Base-by-base conservation (phyloP, 257 asterid species). In the Striga asiatica region DNA sequence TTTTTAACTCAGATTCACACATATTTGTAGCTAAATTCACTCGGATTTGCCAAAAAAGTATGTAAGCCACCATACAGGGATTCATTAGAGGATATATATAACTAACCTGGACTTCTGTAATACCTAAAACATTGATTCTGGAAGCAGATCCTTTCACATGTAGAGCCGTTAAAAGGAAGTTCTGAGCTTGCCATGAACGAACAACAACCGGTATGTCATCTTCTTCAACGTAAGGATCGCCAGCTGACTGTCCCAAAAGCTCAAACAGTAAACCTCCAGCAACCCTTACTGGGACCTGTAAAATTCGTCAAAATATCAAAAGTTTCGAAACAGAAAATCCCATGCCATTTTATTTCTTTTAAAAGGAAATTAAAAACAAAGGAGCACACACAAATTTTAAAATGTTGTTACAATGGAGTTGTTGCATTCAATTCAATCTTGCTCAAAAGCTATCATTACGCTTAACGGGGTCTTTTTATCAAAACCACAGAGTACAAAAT, bases 211-310 rank as follows among this genome's bases (percentile, higher is more conserved):
- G 83, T 53, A 73, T 70, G 28, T 77, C 83, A 45, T 76, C 76
- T 56, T 71, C 81, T 4, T 73, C 66, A 4, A 16, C 62, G 43
- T 4, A 24, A 31, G 77, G 75, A 55, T 73, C 80, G 4, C 80
- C 75, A 4, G 66, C 77, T 4, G 82, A 66, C 29, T 71, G 81
- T 18, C 81, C 78, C 55, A 77, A 67, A 50, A 77, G 79, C 65
- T 77, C 83, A 58, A 77, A 77, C 58, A 77, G 69, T 19, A 77
- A 46, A 61, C 80, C 83, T 0, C 83, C 77, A 22, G 77, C 75
- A 51, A 73, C 80, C 62, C 80, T 77, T 17, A 73, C 80, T 0
- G 83, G 77, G 66, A 76, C 79, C 82, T 76, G 64, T 50, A 41
- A 31, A 52, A n/a, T n/a, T n/a, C n/a, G n/a, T n/a, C 16, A 38